Conservation (phyloP, 148 eudicot species). For the Simmondsia chinensis region DNA sequence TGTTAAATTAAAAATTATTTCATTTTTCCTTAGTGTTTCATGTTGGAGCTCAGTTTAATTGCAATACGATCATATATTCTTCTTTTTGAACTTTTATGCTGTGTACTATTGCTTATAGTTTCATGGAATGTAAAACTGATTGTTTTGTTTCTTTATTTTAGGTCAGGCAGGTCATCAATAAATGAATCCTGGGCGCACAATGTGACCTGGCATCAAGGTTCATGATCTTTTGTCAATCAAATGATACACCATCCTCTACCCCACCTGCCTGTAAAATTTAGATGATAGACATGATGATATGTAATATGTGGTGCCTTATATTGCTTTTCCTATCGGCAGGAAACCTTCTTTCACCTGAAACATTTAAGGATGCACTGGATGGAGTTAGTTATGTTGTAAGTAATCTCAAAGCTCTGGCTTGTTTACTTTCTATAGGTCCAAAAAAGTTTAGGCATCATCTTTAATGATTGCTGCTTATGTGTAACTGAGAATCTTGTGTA, state of each 20-base stretch:
- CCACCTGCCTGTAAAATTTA: too few species aligned
- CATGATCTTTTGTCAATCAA: slow-evolving; percentile 1
- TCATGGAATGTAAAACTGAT: not conserved
- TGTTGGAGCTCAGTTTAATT: too few species aligned
- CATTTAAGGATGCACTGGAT: slow-evolving; percentile 58
- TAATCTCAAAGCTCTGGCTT: too few species aligned
- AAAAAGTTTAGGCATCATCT: too few species aligned
- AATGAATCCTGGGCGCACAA: slow-evolving; percentile 64
- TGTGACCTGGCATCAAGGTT: slow-evolving; percentile 74
- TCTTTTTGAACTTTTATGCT: too few species aligned
- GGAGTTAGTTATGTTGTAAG: slow-evolving; percentile 88
- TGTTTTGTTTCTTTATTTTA: slow-evolving; percentile 12
- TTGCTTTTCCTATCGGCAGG: slow-evolving; percentile 37
- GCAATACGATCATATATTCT: too few species aligned
- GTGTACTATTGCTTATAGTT: too few species aligned
- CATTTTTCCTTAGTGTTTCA: too few species aligned
- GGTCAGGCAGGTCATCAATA: slow-evolving; percentile 66
- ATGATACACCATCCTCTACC: too few species aligned
- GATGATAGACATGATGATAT: not conserved
- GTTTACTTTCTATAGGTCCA: too few species aligned
- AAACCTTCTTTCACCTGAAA: slow-evolving; percentile 54
- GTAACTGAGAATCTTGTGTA: not conserved
- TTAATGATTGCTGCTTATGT: not conserved
- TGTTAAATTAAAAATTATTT: too few species aligned
- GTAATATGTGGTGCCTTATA: slow-evolving; percentile 2